phyloP scores from a whole-genome alignment of 352 stramenopile species.

The Phytophthora litchii region DNA sequence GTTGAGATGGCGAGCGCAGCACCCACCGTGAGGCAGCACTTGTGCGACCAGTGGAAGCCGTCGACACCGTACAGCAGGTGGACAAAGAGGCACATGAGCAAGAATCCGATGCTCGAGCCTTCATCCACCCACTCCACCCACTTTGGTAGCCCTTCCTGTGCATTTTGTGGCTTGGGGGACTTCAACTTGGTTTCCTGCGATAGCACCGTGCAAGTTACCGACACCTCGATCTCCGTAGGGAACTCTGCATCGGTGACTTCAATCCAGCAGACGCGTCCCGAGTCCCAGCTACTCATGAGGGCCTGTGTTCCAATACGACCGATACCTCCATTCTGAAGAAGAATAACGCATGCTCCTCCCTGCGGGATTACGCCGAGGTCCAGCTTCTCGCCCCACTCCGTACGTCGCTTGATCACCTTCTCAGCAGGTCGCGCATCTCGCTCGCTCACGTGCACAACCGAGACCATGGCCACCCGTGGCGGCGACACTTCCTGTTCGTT shows the following conservation, averaged over 20 bases:
- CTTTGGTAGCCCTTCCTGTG: constrained; percentile 51
- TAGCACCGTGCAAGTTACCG: constrained; percentile 77
- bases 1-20: constrained; percentile 83
- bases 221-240: constrained; percentile 83
- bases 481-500: constrained; percentile 71
- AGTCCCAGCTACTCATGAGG: constrained; percentile 87
- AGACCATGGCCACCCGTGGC: constrained; percentile 76
- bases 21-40: constrained; percentile 83
- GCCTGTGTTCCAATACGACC: constrained; percentile 82
- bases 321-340: constrained; percentile 74
- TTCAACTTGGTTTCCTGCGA: constrained; percentile 40
- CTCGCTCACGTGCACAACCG: constrained; percentile 68
- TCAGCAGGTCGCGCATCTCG: constrained; percentile 64
- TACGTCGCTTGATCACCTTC: constrained; percentile 75
- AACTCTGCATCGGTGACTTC: constrained; percentile 68
- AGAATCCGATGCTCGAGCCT: constrained; percentile 79
- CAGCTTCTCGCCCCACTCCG: constrained; percentile 67
- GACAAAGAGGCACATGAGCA: constrained; percentile 86
- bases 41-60: constrained; percentile 87
- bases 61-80: constrained; percentile 85
- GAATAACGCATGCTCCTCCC: constrained; percentile 78
- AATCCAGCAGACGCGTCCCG: constrained; percentile 77
- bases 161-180: constrained; percentile 29
- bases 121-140: constrained; percentile 82
- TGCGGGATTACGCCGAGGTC: constrained; percentile 81